Evolutionary conservation across 2,329 filamentous ascomycete genomes (phyloP).

Genomic region (Cladosporium sp.): DNA sequence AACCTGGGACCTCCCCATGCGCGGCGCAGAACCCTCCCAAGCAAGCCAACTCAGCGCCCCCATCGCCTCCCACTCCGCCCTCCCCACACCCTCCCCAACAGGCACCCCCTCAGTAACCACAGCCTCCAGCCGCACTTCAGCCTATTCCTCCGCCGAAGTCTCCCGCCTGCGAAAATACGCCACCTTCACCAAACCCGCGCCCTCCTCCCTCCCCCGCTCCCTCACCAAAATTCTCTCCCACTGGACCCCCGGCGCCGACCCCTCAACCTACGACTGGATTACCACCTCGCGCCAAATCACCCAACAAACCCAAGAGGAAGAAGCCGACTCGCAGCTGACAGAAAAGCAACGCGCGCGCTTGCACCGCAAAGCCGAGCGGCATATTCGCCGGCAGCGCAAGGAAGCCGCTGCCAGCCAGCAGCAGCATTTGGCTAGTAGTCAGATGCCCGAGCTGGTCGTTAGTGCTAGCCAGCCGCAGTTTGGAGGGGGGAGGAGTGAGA

Average conservation of each 20-base stretch:
- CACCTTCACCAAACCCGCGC: conserved; percentile 27
- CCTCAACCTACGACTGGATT: conserved; percentile 38
- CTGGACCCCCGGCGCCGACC: conserved; percentile 37
- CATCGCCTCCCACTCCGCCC: conserved; percentile 13
- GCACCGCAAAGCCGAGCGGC: conserved; percentile 36
- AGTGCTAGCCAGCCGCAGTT: conserved; percentile 26
- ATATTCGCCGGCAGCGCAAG: conserved; percentile 36
- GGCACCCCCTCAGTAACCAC: conserved; percentile 28
- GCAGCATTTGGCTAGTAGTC: conserved; percentile 25
- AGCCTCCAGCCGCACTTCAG: conserved; percentile 19
- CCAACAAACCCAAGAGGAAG: conserved; percentile 25
- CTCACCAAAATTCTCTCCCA: conserved; percentile 37
- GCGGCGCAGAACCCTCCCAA: not conserved
- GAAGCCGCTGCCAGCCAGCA: conserved; percentile 30
- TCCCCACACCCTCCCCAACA: conserved; percentile 29
- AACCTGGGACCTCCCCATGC: conserved; percentile 10
- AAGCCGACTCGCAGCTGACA: conserved; percentile 33
- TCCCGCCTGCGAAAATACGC: conserved; percentile 35
- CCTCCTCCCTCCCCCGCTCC: conserved; percentile 25
- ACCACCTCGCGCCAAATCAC: conserved; percentile 27
- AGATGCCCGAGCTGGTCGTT: conserved; percentile 25
- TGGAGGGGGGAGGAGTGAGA: not conserved
- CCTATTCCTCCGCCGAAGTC: conserved; percentile 24
- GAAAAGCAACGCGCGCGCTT: conserved; percentile 34
- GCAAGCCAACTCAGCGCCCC: not conserved